Evolutionary conservation across 106 monocot genomes (phyloP), one percentile per base, ranked within the genome.

Genomic region (Acorus calamus): DNA sequence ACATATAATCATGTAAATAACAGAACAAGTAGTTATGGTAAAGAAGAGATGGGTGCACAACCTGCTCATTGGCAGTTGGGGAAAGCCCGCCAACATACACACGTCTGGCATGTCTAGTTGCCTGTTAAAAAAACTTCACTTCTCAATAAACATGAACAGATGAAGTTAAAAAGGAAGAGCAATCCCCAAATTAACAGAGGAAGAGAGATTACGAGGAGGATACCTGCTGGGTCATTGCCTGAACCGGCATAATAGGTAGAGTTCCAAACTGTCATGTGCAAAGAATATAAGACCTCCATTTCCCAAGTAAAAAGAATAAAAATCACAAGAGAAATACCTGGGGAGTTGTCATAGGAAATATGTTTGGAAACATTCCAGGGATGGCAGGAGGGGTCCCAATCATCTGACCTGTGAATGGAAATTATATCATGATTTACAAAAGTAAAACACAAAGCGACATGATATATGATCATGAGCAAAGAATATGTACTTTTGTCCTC

Each of bases 341-440:
- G 28, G 28, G 28, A 28, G 28, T 28, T 28, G 28, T 28, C 28
- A 28, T 28, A 28, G 13, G 5, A 8, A 56, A 4, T 12, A 56
- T 56, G 56, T 56, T 56, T 56, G 56, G 56, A 56, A 56, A 56
- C 56, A 56, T n/a, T 14, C 56, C 56, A 56, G 13, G 56, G 28
- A 98, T 64, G 44, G 83, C 62, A 71, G 28, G 28, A 28, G 87
- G 49, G 4, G 72, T 47, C 14, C 77, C 87, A 66, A 91, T 56
- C 50, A 91, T 58, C 73, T 87, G 91, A 73, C 85, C 96, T 91
- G 87, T 71, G 73, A 46, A 58, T 73, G 47, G 52, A 73, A 56
- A 68, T 69, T 77, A 66, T 28, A 28, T 28, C 28, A 28, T 28
- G 28, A 28, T 28, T 28, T 28, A 28, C 28, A 28, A 28, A 28